Conservation (phyloP, 495 filamentous ascomycete species). For the Venustampulla echinocandica region DNA sequence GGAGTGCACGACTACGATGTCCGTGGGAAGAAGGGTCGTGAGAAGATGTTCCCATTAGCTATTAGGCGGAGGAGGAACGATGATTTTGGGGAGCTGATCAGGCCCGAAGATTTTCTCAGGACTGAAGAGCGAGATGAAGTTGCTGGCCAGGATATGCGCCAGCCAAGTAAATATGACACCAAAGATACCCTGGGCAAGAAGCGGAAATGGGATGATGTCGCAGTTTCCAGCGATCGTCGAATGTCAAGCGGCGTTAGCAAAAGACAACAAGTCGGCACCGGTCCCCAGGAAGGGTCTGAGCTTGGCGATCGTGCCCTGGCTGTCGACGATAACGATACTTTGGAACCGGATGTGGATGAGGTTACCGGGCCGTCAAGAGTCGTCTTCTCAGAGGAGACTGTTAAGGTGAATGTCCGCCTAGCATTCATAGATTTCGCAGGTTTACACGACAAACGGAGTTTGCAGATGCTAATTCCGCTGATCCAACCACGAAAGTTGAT, state of each 20-base stretch:
- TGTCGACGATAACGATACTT: slow-evolving; percentile 42
- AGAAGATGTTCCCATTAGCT: slow-evolving; percentile 86
- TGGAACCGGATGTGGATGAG: slow-evolving; percentile 42
- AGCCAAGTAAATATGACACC: slow-evolving; percentile 29
- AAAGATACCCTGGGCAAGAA: slow-evolving; percentile 80
- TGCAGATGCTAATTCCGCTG: slow-evolving; percentile 90
- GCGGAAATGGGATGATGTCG: slow-evolving; percentile 78
- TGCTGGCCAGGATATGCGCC: slow-evolving; percentile 49
- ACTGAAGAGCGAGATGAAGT: slow-evolving; percentile 86
- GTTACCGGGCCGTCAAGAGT: slow-evolving; percentile 69
- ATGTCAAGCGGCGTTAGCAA: slow-evolving; percentile 34
- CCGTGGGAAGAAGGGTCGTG: slow-evolving; percentile 83
- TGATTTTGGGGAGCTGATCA: slow-evolving; percentile 87
- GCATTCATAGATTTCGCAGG: slow-evolving; percentile 88
- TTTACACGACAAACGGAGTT: slow-evolving; percentile 81
- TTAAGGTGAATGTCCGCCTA: slow-evolving; percentile 63
- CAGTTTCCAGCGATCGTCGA: slow-evolving; percentile 29
- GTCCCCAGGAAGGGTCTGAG: slow-evolving; percentile 8
- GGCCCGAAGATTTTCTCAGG: slow-evolving; percentile 87
- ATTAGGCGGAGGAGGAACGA: slow-evolving; percentile 71
- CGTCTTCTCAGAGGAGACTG: slow-evolving; percentile 45
- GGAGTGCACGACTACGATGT: slow-evolving; percentile 88
- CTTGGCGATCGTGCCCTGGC: slow-evolving; percentile 22
- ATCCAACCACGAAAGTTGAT: slow-evolving; percentile 93
- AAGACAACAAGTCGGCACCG: slow-evolving; percentile 29